Conservation (phyloP, 345 rosid genomes). For the Combretum micranthum region DNA sequence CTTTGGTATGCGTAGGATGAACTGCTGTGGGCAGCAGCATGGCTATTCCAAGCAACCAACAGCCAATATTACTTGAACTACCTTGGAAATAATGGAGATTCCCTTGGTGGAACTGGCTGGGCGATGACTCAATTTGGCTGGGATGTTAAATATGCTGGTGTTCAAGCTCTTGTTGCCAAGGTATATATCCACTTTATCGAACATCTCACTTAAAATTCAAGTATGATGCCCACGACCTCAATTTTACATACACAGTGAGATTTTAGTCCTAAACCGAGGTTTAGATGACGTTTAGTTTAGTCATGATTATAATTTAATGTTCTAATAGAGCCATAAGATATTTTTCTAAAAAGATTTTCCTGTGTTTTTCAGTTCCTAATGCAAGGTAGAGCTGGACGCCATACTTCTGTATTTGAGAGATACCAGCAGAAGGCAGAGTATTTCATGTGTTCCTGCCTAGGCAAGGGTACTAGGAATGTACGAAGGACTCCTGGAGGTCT, state of each 20-base stretch:
- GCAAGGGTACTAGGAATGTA: conserved; percentile 21
- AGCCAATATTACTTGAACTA: conserved; percentile 18
- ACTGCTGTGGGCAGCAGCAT: conserved; percentile 32
- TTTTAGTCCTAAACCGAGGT: neutral
- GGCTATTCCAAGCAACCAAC: conserved; percentile 23
- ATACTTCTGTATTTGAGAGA: conserved; percentile 11
- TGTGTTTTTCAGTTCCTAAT: conserved; percentile 12
- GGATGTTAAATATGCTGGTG: conserved; percentile 31
- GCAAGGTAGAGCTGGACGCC: conserved; percentile 18
- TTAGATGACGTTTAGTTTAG: neutral
- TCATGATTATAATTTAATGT: neutral
- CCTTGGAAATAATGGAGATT: conserved; percentile 21
- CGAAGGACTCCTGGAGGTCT: conserved; percentile 26
- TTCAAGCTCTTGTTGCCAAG: conserved; percentile 27
- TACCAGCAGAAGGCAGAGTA: conserved; percentile 30
- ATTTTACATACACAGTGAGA: neutral
- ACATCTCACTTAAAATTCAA: neutral
- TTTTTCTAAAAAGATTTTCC: neutral
- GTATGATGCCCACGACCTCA: neutral
- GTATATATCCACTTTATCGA: conserved; percentile 4
- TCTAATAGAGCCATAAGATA: no score
- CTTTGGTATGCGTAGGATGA: conserved; percentile 22
- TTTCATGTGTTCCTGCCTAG: conserved; percentile 30
- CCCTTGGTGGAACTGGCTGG: conserved; percentile 20
- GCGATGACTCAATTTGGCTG: conserved; percentile 19